Base-by-base conservation (phyloP, 257 asterid species). In the Perilla frutescens region DNA sequence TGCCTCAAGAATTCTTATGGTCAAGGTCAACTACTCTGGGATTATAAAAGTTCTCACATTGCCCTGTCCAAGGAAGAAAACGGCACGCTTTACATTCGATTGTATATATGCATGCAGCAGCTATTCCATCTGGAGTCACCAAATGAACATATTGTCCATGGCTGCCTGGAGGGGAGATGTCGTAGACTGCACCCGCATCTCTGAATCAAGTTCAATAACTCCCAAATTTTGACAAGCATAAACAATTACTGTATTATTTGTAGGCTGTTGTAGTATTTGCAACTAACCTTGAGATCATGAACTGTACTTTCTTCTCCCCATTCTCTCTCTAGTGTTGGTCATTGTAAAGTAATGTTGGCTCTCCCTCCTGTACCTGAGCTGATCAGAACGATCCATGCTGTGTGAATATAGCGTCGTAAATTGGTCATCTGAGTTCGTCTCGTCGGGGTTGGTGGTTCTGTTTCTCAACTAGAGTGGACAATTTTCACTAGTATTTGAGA, bases 51-150 rank as follows among this genome's bases (percentile, higher is more conserved):
- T 11, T 20, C 14, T 51, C 61, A 26, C 34, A 47, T 62, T 60
- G 75, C 68, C 54, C 26, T 47, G 70, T 68, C 68, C 37, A 32
- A 47, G 64, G 54, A 65, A 72, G 75, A 66, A 57, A 51, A 9
- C 1, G 40, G 66, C 57, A 34, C 29, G 70, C 59, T 68, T 51
- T 50, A 49, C 49, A 10, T 55, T 45, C 63, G 40, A 75, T 68
- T 81, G 84, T 81, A 78, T 50, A 81, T 81, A 83, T 55, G 79
- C 68, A 77, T 72, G 71, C 73, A 63, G 37, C 37, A 11, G 71
- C 26, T 58, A 15, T 64, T 66, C 66, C 62, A 20, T 61, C 62
- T 66, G 66, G 69, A 48, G 73, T 70, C 72, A 70, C 68, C 55
- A 73, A 41, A 40, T 73, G 80, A 57, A 49, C 37, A 68, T 70